A percentile compares a stretch with the other conserved stretches of the same genome.
Conservation (phyloP, 2,329 filamentous ascomycete genomes). For the Scytalidium sp. region DNA sequence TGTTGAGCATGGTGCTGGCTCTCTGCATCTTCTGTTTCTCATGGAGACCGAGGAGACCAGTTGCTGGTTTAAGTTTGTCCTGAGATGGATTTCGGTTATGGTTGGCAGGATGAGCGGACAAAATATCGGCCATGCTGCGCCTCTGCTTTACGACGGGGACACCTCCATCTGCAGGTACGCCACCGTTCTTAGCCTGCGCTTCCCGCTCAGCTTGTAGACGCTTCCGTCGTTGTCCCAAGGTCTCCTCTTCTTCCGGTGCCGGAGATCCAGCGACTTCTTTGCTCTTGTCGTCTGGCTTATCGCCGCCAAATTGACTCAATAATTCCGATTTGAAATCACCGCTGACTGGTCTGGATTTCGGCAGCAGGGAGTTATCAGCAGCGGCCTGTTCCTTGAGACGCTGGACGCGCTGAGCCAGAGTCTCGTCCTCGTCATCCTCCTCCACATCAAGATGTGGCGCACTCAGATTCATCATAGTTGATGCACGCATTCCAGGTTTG, state of each 20-base stretch:
- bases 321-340: slow-evolving; percentile 67
- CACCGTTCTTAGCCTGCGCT: slow-evolving; percentile 51
- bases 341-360: slow-evolving; percentile 50
- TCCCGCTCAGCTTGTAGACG: slow-evolving; percentile 69
- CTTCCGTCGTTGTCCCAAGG: slow-evolving; percentile 71
- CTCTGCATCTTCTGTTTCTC: slow-evolving; percentile 20
- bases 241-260: slow-evolving; percentile 63
- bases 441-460: slow-evolving; percentile 25
- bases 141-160: slow-evolving; percentile 29
- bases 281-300: slow-evolving; percentile 31
- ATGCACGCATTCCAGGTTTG: slow-evolving; percentile 17
- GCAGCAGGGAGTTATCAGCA: slow-evolving; percentile 26
- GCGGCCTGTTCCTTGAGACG: slow-evolving; percentile 56
- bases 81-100: slow-evolving; percentile 8
- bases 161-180: slow-evolving; percentile 4
- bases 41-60: slow-evolving; percentile 26
- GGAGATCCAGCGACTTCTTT: slow-evolving; percentile 27
- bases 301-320: slow-evolving; percentile 56
- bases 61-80: slow-evolving; percentile 15
- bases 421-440: slow-evolving; percentile 53
- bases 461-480: slow-evolving; percentile 23
- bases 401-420: slow-evolving; percentile 61
- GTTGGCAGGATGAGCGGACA: slow-evolving; percentile 48
- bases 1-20: slow-evolving; percentile 22
- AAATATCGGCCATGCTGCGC: slow-evolving; percentile 38